Base-by-base conservation (phyloP, 768 basidiomycete genomes). In the Pilatotrama ljubarskyi region DNA sequence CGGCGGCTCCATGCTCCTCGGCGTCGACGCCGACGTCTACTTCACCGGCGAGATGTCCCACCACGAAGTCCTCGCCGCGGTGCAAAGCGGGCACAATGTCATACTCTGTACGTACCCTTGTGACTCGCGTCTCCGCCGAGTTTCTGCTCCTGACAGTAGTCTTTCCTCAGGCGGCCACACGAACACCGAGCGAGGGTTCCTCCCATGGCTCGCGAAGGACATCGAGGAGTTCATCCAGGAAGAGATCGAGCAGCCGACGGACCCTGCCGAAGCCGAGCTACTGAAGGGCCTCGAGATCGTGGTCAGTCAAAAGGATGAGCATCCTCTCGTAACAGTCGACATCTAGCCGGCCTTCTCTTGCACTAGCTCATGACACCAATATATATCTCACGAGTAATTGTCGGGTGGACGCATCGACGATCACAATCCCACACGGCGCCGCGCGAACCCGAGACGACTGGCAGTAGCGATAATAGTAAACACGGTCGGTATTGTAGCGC, bases 41-140 rank as follows among this genome's bases (percentile, higher is more conserved):
- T 80, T 95, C 67, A 98, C 96, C 2, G 96, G 96, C 9, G 94
- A 98, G 76, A 91, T 95, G 90, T 72, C 82, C 18, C 95, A 96
- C 74, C 95, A 97, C 73, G 89, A 95, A 59, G 85, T 96, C 54
- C 79, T 98, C 41, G 90, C 91, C 1, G 83, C 91, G 1, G 80
- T 92, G 13, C 91, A 90, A 10, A 73, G 76, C 42, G 91, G 93
- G 35, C 85, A 78, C 67, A 83, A 91, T 70, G 88, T 97, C 69
- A 82, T 97, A 63, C 81, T 97, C 55, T 94, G 94, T 88, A 75
- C 78, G 89, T 72, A 3, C 55, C 37, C 24, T 53, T 58, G 22
- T 32, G 26, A 20, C 42, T 32, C 51, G 38, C 44, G 25, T 41
- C 20, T 48, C 20, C 7, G 26, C 18, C 15, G 60, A 36, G 57